A percentile compares a stretch with the other conserved stretches of the same genome.
phyloP scores from a whole-genome alignment of 441 rosid species.

The Capsella rubella region DNA sequence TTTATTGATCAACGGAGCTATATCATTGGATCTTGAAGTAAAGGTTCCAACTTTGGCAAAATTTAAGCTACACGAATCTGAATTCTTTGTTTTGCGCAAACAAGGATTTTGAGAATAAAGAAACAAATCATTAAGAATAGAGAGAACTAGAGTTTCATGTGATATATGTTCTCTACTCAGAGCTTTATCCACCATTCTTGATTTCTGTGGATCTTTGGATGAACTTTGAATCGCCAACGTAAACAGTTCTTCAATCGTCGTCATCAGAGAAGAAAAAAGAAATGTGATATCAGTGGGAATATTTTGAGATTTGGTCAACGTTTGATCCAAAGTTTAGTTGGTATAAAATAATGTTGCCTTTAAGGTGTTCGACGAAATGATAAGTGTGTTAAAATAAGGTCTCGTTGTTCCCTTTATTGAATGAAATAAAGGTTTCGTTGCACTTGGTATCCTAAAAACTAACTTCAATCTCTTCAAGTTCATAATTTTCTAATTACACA shows the following conservation, averaged over 20 bases:
- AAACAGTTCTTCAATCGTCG: background rate
- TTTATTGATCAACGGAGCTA: slow-evolving; percentile 2
- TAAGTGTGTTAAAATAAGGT: no score
- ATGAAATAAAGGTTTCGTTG: no score
- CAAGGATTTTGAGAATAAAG: slow-evolving; percentile 57
- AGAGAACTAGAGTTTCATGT: slow-evolving; percentile 62
- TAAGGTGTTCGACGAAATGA: slow-evolving; percentile 15
- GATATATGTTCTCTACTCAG: slow-evolving; percentile 50
- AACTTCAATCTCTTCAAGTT: no score
- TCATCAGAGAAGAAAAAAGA: background rate
- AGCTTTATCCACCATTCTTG: slow-evolving; percentile 30
- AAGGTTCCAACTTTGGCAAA: slow-evolving; percentile 85
- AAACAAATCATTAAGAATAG: slow-evolving; percentile 58
- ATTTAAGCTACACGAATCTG: slow-evolving; percentile 60
- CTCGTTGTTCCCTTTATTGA: no score
- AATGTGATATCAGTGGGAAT: background rate
- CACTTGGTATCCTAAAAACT: no score
- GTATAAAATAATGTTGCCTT: background rate
- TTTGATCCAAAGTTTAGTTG: slow-evolving; percentile 6
- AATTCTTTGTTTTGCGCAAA: slow-evolving; percentile 52
- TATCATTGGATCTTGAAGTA: slow-evolving; percentile 27
- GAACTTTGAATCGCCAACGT: background rate
- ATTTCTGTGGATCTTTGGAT: slow-evolving; percentile 3
- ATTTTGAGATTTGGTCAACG: slow-evolving; percentile 11
- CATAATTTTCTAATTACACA: no score